These are phyloP conservation scores for Parafenestella ontariensis DNA, from an alignment of 2,329 filamentous ascomycete genomes.

Conservation along the genomic window DNA sequence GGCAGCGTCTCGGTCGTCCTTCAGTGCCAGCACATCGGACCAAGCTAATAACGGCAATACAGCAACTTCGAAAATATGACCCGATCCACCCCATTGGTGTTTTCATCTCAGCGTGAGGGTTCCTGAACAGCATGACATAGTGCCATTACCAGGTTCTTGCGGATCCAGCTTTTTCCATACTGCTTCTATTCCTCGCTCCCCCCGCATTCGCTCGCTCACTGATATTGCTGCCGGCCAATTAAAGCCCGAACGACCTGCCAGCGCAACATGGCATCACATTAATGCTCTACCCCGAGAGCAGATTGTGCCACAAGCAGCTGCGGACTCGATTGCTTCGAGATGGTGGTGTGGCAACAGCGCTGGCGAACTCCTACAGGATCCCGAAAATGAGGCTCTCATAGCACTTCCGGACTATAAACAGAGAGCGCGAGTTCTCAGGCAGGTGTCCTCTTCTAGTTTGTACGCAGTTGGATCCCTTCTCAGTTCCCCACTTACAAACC, in stretches of 20 bases:
- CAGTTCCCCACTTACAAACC: slow-evolving; percentile 31
- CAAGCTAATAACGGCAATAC: slow-evolving; percentile 35
- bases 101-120: slow-evolving; percentile 26
- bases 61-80: slow-evolving; percentile 21
- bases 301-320: slow-evolving; percentile 30
- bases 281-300: slow-evolving; percentile 25
- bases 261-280: slow-evolving; percentile 39
- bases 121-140: slow-evolving; percentile 38
- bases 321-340: slow-evolving; percentile 27
- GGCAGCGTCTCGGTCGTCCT: slow-evolving; percentile 30
- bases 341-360: slow-evolving; percentile 32
- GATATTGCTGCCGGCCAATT: slow-evolving; percentile 38
- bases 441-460: slow-evolving; percentile 29
- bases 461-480: slow-evolving; percentile 28
- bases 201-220: slow-evolving; percentile 33
- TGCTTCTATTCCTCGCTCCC: slow-evolving; percentile 28
- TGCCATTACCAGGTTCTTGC: slow-evolving; percentile 33
- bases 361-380: slow-evolving; percentile 25
- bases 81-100: slow-evolving; percentile 34
- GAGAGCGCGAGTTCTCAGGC: slow-evolving; percentile 25
- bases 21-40: slow-evolving; percentile 42
- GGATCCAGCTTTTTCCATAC: slow-evolving; percentile 32
- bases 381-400: slow-evolving; percentile 34
- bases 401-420: slow-evolving; percentile 42
- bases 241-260: slow-evolving; percentile 34